A percentile compares a stretch with the other conserved stretches of the same genome.
These are phyloP conservation scores for Pecoramyces ruminantium DNA, from an alignment of 192 early-diverging fungal species.

Conservation along the genomic window DNA sequence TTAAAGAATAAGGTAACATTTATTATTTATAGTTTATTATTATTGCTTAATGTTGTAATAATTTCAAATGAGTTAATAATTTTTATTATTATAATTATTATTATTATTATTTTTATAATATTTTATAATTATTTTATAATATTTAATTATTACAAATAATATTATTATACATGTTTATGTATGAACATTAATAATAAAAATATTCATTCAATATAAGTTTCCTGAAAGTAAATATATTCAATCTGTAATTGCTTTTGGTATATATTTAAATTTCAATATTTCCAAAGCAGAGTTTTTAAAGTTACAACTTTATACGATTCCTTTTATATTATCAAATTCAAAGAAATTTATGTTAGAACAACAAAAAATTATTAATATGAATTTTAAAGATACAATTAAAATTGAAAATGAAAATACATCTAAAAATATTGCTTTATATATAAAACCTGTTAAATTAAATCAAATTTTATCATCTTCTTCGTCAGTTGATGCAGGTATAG, in stretches of 20 bases:
- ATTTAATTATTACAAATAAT: no score
- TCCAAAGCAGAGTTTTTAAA: background rate
- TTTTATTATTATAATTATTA: no score
- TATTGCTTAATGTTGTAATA: no score
- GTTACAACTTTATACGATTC: background rate
- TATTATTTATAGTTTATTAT: no score
- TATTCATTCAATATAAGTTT: background rate
- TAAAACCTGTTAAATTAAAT: background rate
- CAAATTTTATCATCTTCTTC: background rate
- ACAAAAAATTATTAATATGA: background rate
- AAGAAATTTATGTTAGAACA: background rate
- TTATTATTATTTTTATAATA: no score
- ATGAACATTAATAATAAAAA: no score
- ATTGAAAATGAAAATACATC: background rate
- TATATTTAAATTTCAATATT: background rate
- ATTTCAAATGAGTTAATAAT: no score
- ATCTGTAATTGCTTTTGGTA: background rate
- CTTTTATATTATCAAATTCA: background rate
- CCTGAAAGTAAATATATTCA: background rate
- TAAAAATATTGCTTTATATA: background rate
- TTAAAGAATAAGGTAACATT: background rate
- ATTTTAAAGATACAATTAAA: background rate
- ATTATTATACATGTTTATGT: no score
- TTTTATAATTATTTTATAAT: no score
- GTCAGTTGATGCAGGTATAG: background rate